phyloP scores from a whole-genome alignment of 352 stramenopile genomes.

The Phytophthora pinifolia region DNA sequence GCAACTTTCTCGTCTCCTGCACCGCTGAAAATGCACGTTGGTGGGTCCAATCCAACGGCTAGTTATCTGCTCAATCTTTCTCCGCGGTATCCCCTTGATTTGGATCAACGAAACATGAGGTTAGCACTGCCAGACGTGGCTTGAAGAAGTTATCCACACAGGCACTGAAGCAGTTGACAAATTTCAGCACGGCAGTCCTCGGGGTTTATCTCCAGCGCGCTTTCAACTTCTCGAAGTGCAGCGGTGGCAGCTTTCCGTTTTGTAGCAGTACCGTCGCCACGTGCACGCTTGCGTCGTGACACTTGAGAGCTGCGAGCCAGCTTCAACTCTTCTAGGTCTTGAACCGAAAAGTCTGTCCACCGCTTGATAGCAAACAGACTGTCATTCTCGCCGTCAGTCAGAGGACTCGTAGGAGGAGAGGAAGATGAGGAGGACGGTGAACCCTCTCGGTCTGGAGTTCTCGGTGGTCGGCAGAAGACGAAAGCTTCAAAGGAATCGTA shows the following conservation, averaged over 20 bases:
- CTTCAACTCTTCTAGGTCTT: conserved; percentile 45
- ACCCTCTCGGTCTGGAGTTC: not conserved
- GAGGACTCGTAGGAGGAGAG: not conserved
- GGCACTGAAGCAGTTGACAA: conserved; percentile 42
- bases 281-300: not conserved
- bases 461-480: conserved; percentile 31
- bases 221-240: conserved; percentile 42
- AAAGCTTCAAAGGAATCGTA: conserved; percentile 66
- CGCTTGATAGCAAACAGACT: conserved; percentile 31
- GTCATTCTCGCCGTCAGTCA: conserved; percentile 5
- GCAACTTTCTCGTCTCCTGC: not conserved
- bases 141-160: conserved; percentile 18
- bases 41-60: not conserved
- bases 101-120: no score
- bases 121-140: not conserved
- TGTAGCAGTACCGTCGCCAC: not conserved
- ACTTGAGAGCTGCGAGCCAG: conserved; percentile 1
- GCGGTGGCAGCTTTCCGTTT: conserved; percentile 19
- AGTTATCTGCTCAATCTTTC: not conserved
- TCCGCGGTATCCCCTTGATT: no score
- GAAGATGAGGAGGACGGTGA: conserved; percentile 3
- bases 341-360: conserved; percentile 49
- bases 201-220: conserved; percentile 47
- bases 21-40: not conserved
- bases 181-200: conserved; percentile 62